These are phyloP conservation scores for Salix koriyanagi DNA, from an alignment of 345 rosid species.

Conservation along the genomic window DNA sequence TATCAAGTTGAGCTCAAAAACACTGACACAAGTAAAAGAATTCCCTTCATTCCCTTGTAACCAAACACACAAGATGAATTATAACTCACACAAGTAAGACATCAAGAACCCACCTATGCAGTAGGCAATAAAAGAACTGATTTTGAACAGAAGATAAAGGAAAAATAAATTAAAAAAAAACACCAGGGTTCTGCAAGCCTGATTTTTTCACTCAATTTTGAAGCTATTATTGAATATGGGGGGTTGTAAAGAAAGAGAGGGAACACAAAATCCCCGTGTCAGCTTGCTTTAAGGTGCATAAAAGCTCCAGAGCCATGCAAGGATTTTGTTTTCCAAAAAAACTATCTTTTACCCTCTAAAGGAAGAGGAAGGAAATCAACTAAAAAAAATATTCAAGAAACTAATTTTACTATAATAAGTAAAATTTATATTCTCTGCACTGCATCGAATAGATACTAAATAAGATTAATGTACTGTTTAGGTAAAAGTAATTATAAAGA, in stretches of 20 bases:
- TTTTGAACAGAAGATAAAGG: constrained; percentile 12
- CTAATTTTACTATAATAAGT: too few relatives aligned
- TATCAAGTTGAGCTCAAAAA: neutral
- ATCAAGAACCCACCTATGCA: constrained; percentile 30
- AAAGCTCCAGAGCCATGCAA: constrained; percentile 21
- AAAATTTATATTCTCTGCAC: neutral
- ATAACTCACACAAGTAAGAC: constrained; percentile 12
- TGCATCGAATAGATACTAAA: too few relatives aligned
- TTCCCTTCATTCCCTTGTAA: neutral
- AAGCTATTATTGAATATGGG: neutral
- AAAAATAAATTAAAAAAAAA: constrained; percentile 3
- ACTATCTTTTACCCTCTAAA: neutral
- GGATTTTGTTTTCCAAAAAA: neutral
- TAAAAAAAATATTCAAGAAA: neutral
- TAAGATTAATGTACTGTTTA: too few relatives aligned
- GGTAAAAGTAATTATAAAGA: neutral
- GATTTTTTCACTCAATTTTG: neutral
- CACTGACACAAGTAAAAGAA: constrained; percentile 1
- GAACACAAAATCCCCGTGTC: constrained; percentile 55
- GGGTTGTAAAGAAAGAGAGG: constrained; percentile 16
- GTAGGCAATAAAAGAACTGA: constrained; percentile 12
- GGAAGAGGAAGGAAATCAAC: neutral
- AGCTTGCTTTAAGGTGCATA: constrained; percentile 51
- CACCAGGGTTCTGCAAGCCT: neutral
- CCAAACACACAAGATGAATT: neutral